Base-by-base conservation (phyloP, 345 rosid genomes). In the Toxicodendron radicans region DNA sequence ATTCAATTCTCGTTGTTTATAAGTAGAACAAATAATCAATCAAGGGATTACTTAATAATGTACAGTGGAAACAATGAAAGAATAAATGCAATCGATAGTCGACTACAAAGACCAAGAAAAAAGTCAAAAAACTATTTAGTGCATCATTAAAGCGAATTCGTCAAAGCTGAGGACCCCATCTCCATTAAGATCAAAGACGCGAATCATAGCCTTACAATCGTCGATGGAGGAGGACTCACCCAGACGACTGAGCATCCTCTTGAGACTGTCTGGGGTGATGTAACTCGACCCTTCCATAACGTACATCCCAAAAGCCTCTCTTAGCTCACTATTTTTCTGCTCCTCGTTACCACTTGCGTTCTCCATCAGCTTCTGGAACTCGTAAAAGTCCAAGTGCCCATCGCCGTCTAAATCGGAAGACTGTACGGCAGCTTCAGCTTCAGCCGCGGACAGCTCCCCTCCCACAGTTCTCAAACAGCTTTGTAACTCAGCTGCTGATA, bases 61-160 rank as follows among this genome's bases (percentile, higher is more conserved):
- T 64, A 64, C 67, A 30, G 3, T 3, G 24, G 64, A 13, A 59
- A 27, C 41, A 30, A 59, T 14, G 8, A 14, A 30, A 30, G 18
- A 27, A 59, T 27, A 7, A 0, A 14, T 38, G 43, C 43, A 38
- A 38, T 38, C 8, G 9, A 6, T 38, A 4, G 43, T 38, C 43
- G 1, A 38, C 43, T 38, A 7, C 43, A 38, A 72, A 38, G 43
- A 38, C 43, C 9, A 38, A 38, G 6, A 38, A 38, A 7, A 38
- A 38, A 38, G n/a, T n/a, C n/a, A 38, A 38, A 7, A 38, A 38
- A 38, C 43, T 6, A 5, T 20, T 52, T 61, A 86, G 41, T 64
- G 69, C 92, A 90, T 90, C 97, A 90, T 92, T 64, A 78, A 60
- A 0, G 84, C 66, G 78, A 92, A 92, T 82, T 92, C 97, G 65